Percentiles rank a stretch among this genome's conserved stretches.
Evolutionary conservation across 1,284 basidiomycete species (phyloP).

Genomic region (Cystobasidiaceae sp.): DNA sequence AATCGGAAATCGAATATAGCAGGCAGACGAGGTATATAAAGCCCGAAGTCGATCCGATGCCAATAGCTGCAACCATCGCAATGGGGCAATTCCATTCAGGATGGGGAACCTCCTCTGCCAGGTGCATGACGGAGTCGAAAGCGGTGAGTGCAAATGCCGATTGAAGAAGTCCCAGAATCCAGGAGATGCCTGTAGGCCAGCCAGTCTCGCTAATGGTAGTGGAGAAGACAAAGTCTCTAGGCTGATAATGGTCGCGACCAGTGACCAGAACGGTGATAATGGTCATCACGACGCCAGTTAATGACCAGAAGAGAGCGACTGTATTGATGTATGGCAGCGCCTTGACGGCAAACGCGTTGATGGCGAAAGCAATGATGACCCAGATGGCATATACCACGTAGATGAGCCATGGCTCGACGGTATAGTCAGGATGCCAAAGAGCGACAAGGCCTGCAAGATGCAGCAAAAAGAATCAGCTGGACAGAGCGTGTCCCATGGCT

Average conservation of each 20-base stretch:
- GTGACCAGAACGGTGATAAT: slow-evolving; percentile 48
- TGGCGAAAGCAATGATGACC: slow-evolving; percentile 23
- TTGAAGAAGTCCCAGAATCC: slow-evolving; percentile 51
- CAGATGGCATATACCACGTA: slow-evolving; percentile 23
- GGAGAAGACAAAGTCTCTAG: slow-evolving; percentile 49
- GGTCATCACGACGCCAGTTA: slow-evolving; percentile 44
- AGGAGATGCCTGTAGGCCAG: slow-evolving; percentile 51
- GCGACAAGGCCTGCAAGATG: slow-evolving; percentile 33
- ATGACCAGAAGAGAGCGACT: slow-evolving; percentile 46
- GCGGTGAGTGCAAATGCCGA: slow-evolving; percentile 49
- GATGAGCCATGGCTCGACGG: slow-evolving; percentile 31
- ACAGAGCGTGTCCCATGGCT: too few species aligned
- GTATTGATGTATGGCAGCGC: slow-evolving; percentile 45
- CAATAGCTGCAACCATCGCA: slow-evolving; percentile 53
- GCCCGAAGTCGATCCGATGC: slow-evolving; percentile 58
- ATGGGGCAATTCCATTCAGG: slow-evolving; percentile 50
- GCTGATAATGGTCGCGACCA: slow-evolving; percentile 46
- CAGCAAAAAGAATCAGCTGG: too few species aligned
- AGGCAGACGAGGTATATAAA: slow-evolving; percentile 63
- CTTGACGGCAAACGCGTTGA: slow-evolving; percentile 45
- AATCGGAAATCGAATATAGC: slow-evolving; percentile 62
- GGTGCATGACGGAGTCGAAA: slow-evolving; percentile 45
- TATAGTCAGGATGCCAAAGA: slow-evolving; percentile 28
- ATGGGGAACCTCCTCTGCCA: slow-evolving; percentile 43
- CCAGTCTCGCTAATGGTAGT: slow-evolving; percentile 50